phyloP scores from a whole-genome alignment of 1,284 basidiomycete genomes.

The Blastosporella zonata region DNA sequence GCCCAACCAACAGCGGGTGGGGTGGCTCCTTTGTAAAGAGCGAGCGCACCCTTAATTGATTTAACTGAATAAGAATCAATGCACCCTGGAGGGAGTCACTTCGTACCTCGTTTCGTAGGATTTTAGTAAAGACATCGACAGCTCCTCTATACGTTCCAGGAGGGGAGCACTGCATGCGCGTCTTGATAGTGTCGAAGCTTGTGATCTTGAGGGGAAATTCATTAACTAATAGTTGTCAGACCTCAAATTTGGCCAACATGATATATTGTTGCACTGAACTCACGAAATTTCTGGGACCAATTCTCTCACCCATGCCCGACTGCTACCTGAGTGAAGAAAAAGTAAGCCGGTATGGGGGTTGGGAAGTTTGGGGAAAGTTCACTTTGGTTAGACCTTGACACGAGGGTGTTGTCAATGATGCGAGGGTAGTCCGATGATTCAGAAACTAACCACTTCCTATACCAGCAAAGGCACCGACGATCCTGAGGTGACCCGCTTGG shows the following conservation, averaged over 20 bases:
- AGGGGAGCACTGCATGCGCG: slow-evolving; percentile 72
- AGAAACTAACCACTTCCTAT: slow-evolving; percentile 53
- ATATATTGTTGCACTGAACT: not conserved
- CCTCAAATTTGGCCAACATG: slow-evolving; percentile 5
- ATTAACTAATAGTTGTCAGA: slow-evolving; percentile 4
- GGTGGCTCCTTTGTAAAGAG: slow-evolving; percentile 70
- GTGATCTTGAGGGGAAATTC: slow-evolving; percentile 13
- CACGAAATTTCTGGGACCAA: slow-evolving; percentile 16
- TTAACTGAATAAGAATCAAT: slow-evolving; percentile 15
- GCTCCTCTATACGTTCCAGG: slow-evolving; percentile 67
- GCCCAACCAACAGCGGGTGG: slow-evolving; percentile 79
- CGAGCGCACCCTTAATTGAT: slow-evolving; percentile 42
- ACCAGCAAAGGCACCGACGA: slow-evolving; percentile 60
- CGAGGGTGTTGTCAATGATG: not conserved
- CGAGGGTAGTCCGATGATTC: slow-evolving; percentile 2
- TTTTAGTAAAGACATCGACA: slow-evolving; percentile 62
- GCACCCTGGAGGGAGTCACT: not conserved
- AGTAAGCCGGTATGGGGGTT: slow-evolving; percentile 3
- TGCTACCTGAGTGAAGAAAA: slow-evolving; percentile 46
- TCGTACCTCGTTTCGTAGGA: slow-evolving; percentile 62
- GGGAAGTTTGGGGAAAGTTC: slow-evolving; percentile 9
- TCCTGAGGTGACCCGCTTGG: slow-evolving; percentile 39
- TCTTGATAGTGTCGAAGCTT: slow-evolving; percentile 76
- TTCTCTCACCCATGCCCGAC: slow-evolving; percentile 61
- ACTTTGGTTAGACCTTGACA: slow-evolving; percentile 59